phyloP scores from a whole-genome alignment of 805 yeast species.

The Saturnispora serradocipensis region DNA sequence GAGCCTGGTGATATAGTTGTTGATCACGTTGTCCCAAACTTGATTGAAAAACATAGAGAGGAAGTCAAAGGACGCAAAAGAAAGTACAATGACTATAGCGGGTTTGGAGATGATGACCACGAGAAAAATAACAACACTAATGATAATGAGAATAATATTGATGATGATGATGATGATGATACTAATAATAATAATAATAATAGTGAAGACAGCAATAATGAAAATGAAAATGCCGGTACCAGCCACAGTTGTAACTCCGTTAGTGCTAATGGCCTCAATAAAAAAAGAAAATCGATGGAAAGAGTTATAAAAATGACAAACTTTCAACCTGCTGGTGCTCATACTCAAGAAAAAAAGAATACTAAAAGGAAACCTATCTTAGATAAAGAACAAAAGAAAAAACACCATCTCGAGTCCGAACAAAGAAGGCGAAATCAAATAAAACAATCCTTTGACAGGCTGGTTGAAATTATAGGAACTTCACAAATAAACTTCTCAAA shows the following conservation, averaged over 20 bases:
- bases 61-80: not conserved
- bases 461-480: constrained; percentile 20
- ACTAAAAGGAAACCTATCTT: constrained; percentile 12
- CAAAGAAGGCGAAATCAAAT: constrained; percentile 31
- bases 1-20: not conserved
- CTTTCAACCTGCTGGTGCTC: not conserved
- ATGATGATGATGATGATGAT: not conserved
- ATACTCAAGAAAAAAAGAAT: not conserved
- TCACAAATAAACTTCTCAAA: constrained; percentile 9
- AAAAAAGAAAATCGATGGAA: not conserved
- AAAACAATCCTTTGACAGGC: constrained; percentile 29
- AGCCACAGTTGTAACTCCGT: no score
- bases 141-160: not conserved
- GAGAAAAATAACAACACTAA: not conserved
- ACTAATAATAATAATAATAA: no score
- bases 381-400: constrained; percentile 27
- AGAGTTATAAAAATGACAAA: not conserved
- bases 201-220: not conserved
- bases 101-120: not conserved
- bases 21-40: not conserved
- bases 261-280: not conserved
- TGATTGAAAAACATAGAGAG: not conserved
- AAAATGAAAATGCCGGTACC: no score
- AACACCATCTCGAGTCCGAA: constrained; percentile 31
- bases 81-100: not conserved